Evolutionary conservation across 495 filamentous ascomycete species (phyloP).

Genomic region (Friedmanniomyces endolithicus): DNA sequence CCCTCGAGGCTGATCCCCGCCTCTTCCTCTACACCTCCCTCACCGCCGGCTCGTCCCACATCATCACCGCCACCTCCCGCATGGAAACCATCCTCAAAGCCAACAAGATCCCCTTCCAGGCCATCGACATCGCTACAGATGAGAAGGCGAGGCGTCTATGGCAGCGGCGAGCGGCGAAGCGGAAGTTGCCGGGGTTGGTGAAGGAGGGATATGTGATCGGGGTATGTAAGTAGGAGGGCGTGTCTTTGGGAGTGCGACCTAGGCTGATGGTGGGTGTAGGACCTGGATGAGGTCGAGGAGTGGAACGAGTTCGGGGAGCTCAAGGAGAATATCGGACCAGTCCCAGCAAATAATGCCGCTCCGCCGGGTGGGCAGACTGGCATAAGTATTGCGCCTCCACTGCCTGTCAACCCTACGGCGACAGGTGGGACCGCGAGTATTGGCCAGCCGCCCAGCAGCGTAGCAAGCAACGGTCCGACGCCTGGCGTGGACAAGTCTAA

Average conservation of each 20-base stretch:
- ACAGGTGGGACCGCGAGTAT: not conserved
- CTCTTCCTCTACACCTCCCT: slow-evolving; percentile 91
- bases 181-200: slow-evolving; percentile 79
- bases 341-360: slow-evolving; percentile 18
- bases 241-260: not conserved
- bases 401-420: slow-evolving; percentile 7
- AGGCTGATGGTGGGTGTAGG: slow-evolving; percentile 40
- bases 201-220: slow-evolving; percentile 77
- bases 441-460: not conserved
- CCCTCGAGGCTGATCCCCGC: slow-evolving; percentile 61
- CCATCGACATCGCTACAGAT: slow-evolving; percentile 84
- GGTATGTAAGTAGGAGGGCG: slow-evolving; percentile 41
- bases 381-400: slow-evolving; percentile 10
- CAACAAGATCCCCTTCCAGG: slow-evolving; percentile 84
- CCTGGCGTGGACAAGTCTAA: slow-evolving; percentile 1
- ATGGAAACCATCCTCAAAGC: slow-evolving; percentile 93
- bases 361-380: slow-evolving; percentile 11
- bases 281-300: slow-evolving; percentile 87
- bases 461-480: not conserved
- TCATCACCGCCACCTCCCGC: slow-evolving; percentile 88
- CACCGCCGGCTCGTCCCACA: slow-evolving; percentile 93
- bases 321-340: slow-evolving; percentile 58
- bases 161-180: slow-evolving; percentile 62
- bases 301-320: slow-evolving; percentile 99
- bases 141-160: slow-evolving; percentile 84